Conservation (phyloP, 495 filamentous ascomycete genomes). For the Schizothecium vesticola region DNA sequence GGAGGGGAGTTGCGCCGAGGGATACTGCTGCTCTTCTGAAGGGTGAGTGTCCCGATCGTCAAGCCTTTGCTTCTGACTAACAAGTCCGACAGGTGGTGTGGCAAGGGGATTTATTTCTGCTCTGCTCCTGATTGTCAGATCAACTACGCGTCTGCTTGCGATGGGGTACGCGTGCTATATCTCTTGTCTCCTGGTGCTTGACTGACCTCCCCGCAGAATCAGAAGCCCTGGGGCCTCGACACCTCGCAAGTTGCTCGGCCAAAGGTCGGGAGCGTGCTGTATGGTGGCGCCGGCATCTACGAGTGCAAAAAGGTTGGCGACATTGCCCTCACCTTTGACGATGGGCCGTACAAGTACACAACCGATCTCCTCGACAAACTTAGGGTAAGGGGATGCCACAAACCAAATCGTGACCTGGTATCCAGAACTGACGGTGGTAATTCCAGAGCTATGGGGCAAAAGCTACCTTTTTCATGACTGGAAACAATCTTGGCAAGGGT, state of each 20-base stretch:
- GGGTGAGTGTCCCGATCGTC: slow-evolving; percentile 37
- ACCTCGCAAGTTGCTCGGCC: slow-evolving; percentile 56
- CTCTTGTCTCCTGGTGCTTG: not conserved
- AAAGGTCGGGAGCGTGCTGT: slow-evolving; percentile 52
- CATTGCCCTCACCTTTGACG: slow-evolving; percentile 73
- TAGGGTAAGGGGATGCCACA: slow-evolving; percentile 22
- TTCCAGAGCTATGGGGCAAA: slow-evolving; percentile 54
- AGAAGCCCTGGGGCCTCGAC: slow-evolving; percentile 54
- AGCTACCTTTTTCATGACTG: slow-evolving; percentile 76
- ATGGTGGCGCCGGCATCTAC: slow-evolving; percentile 59
- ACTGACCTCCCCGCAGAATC: slow-evolving; percentile 34
- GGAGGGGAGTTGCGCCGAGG: slow-evolving; percentile 47
- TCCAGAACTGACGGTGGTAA: slow-evolving; percentile 12
- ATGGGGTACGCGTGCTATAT: slow-evolving; percentile 39
- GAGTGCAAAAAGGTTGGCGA: slow-evolving; percentile 58
- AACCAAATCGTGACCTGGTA: not conserved
- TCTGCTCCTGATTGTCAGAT: slow-evolving; percentile 64
- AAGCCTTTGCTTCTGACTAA: slow-evolving; percentile 24
- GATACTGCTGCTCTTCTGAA: slow-evolving; percentile 59
- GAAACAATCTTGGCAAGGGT: slow-evolving; percentile 69
- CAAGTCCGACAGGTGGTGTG: slow-evolving; percentile 49
- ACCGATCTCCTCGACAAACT: slow-evolving; percentile 63
- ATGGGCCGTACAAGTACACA: slow-evolving; percentile 69
- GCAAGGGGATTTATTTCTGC: slow-evolving; percentile 57
- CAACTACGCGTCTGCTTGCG: slow-evolving; percentile 59